phyloP scores from a whole-genome alignment of 306 rosid species.

The Cucurbita ficifolia region DNA sequence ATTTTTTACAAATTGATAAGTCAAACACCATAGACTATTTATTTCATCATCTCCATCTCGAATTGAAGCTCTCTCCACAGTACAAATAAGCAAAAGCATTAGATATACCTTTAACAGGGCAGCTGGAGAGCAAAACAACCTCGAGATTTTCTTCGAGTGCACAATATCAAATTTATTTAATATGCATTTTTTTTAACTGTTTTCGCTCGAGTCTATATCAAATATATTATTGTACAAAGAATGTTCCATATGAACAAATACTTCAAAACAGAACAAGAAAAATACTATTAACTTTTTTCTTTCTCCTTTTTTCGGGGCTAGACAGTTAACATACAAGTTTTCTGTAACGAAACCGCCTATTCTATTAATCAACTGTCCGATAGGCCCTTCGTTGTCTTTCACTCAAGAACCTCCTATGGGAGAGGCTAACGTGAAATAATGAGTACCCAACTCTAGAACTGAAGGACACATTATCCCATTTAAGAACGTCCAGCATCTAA shows the following conservation, averaged over 20 bases:
- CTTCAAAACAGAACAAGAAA: background rate
- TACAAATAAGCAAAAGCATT: background rate
- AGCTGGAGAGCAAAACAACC: background rate
- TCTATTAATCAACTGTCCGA: background rate
- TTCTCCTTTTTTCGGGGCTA: background rate
- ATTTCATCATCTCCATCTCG: background rate
- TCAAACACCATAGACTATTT: background rate
- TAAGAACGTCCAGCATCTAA: background rate
- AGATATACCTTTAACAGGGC: background rate
- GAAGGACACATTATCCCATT: background rate
- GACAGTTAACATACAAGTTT: background rate
- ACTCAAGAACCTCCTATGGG: background rate
- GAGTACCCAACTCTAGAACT: background rate
- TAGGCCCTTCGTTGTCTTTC: background rate
- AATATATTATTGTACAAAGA: background rate
- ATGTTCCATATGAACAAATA: background rate
- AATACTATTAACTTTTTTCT: background rate
- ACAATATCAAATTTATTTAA: background rate
- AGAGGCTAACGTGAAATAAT: background rate
- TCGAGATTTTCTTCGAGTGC: background rate
- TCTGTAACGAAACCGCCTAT: background rate
- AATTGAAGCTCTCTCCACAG: background rate
- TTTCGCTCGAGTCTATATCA: background rate
- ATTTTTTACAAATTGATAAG: background rate
- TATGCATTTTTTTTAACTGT: background rate